These are phyloP conservation scores for Margaritispora aquatica DNA, from an alignment of 495 filamentous ascomycete species.

Conservation along the genomic window DNA sequence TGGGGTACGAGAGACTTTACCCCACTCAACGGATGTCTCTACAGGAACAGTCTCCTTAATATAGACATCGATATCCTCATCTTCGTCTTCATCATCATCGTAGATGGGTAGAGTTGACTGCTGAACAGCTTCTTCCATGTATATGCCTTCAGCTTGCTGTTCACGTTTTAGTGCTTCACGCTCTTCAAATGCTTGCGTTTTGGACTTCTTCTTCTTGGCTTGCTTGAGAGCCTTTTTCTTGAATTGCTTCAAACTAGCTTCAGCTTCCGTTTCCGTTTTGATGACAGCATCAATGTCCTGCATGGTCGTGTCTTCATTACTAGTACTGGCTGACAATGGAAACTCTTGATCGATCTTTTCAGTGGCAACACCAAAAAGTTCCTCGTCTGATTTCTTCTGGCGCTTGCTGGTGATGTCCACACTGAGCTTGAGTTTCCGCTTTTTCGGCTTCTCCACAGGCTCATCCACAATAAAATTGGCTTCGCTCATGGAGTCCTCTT, in stretches of 20 bases:
- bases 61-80: not conserved
- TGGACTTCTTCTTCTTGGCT: constrained; percentile 61
- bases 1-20: constrained; percentile 17
- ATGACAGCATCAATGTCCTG: constrained; percentile 33
- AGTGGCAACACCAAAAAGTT: constrained; percentile 60
- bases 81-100: constrained; percentile 20
- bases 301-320: constrained; percentile 34
- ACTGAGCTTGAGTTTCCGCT: constrained; percentile 58
- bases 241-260: constrained; percentile 25
- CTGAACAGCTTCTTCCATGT: constrained; percentile 29
- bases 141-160: constrained; percentile 33
- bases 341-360: constrained; percentile 45
- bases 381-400: constrained; percentile 66
- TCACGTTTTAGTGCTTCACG: constrained; percentile 51
- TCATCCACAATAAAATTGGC: constrained; percentile 42
- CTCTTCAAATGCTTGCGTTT: constrained; percentile 68
- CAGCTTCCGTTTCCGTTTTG: constrained; percentile 34
- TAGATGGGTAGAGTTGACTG: constrained; percentile 21
- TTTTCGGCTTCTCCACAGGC: constrained; percentile 40
- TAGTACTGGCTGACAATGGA: constrained; percentile 24
- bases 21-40: constrained; percentile 23
- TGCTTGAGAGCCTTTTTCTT: constrained; percentile 34
- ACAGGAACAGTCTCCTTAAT: constrained; percentile 20
- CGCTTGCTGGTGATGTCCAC: constrained; percentile 51
- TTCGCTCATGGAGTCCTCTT: constrained; percentile 53